Evolutionary conservation across 2,329 filamentous ascomycete genomes (phyloP), one percentile per base, ranked within the genome.

Genomic region (Pseudocercospora eumusae): DNA sequence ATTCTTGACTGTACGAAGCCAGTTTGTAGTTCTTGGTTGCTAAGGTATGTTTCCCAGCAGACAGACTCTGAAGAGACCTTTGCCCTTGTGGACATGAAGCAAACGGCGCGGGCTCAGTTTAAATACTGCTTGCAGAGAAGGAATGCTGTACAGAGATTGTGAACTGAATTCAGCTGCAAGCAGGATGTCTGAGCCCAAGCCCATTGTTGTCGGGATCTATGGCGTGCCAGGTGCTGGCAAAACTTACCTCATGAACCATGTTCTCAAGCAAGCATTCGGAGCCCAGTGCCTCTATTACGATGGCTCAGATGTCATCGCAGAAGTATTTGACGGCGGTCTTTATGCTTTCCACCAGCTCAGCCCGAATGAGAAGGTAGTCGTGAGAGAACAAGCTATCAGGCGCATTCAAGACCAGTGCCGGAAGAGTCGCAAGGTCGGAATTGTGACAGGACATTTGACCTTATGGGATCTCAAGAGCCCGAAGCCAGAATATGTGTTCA

Each of bases 381-480:
- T 66, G 61, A 82, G 84, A 2, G 45, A 75, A 36, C 56, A 60
- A 36, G 83, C 83, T 3, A 85, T 87, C 56, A 55, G 75, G 0
- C 65, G 13, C 0, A 82, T 87, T 53, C 40, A 63, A 21, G 50
- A 76, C 0, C 64, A 78, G 7, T 82, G 80, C 58, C 49, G 59
- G 1, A 11, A 66, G 0, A 76, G 53, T 9, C 69, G 74, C 0
- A 75, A 72, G 61, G 64, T 72, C 4, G 84, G 72, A 1, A 67
- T 88, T 2, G 81, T 88, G 2, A 73, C 82, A 4, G 84, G 84
- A 0, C 83, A 88, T 68, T 82, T 77, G 68, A 82, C 82, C 75
- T 82, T 87, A 65, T 86, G 83, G 82, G 70, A 69, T 1, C 67
- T 77, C 0, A 61, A 69, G 8, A 40, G 25, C n/a, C 73, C 70